A percentile compares a stretch with the other conserved stretches of the same genome.
phyloP scores from a whole-genome alignment of 2,329 filamentous ascomycete genomes.

The Fusarium sp. region DNA sequence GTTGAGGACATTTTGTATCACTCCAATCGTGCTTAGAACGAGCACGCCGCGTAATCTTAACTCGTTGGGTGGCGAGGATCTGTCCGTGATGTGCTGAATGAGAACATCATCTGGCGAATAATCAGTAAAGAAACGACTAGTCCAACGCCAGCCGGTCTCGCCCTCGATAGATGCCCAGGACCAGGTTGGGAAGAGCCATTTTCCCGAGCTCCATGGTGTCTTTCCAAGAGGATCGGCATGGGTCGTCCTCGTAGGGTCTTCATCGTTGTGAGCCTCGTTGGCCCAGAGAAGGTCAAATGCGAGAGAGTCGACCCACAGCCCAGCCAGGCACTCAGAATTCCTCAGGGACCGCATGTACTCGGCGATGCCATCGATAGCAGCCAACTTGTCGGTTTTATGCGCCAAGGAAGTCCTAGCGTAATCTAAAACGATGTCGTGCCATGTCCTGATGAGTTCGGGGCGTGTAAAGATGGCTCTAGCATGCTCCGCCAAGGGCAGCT shows the following conservation, averaged over 20 bases:
- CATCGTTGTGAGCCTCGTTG: not conserved
- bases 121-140: too few species aligned
- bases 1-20: not conserved
- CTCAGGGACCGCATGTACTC: not conserved
- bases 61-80: not conserved
- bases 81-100: not conserved
- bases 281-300: not conserved
- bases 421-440: not conserved
- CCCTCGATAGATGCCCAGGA: not conserved
- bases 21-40: not conserved
- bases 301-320: not conserved
- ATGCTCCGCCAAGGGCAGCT: not conserved
- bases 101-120: not conserved
- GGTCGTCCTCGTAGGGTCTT: not conserved
- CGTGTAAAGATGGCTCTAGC: not conserved
- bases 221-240: not conserved
- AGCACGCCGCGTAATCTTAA: not conserved
- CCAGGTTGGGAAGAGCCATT: not conserved
- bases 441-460: not conserved
- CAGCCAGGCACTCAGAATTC: not conserved
- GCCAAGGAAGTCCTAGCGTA: not conserved
- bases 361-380: not conserved
- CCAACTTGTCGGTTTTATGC: not conserved
- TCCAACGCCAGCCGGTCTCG: accelerated
- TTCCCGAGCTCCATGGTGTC: not conserved